Evolutionary conservation across 768 basidiomycete genomes (phyloP).

Genomic region (Floccularia luteovirens): DNA sequence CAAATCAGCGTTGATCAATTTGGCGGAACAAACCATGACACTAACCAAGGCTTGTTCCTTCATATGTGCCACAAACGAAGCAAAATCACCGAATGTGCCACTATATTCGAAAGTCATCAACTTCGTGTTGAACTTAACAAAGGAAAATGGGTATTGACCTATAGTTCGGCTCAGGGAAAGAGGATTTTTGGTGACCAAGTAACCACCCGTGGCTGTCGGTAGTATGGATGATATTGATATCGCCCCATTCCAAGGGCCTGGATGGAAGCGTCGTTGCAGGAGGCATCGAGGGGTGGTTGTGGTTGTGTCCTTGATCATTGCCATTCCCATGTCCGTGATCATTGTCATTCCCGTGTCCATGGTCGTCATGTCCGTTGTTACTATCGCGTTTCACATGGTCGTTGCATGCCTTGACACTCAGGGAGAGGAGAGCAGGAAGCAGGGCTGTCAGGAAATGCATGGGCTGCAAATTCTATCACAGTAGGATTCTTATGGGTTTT

Average conservation of each 20-base stretch:
- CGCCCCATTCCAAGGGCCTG: slow-evolving; percentile 74
- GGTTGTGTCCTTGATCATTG: slow-evolving; percentile 17
- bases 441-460: too few relatives aligned
- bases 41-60: slow-evolving; percentile 58
- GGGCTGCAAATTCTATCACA: too few relatives aligned
- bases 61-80: slow-evolving; percentile 82
- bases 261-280: slow-evolving; percentile 46
- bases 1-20: not conserved
- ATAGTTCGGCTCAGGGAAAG: slow-evolving; percentile 73
- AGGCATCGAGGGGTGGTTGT: slow-evolving; percentile 24
- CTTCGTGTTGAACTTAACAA: not conserved
- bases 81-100: slow-evolving; percentile 64
- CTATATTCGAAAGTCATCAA: slow-evolving; percentile 12
- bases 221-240: slow-evolving; percentile 81
- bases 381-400: slow-evolving; percentile 13
- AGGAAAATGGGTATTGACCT: slow-evolving; percentile 12
- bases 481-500: too few relatives aligned
- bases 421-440: too few relatives aligned
- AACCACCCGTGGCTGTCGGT: slow-evolving; percentile 74
- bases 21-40: slow-evolving; percentile 1
- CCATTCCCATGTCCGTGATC: not conserved
- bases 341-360: not conserved
- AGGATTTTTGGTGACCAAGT: slow-evolving; percentile 72
- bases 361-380: too few relatives aligned
- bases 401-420: slow-evolving; percentile 14